Percentiles rank a stretch among this genome's conserved stretches.
Conservation (phyloP, 1,284 basidiomycete genomes). For the Cutaneotrichosporon cyanovorans region DNA sequence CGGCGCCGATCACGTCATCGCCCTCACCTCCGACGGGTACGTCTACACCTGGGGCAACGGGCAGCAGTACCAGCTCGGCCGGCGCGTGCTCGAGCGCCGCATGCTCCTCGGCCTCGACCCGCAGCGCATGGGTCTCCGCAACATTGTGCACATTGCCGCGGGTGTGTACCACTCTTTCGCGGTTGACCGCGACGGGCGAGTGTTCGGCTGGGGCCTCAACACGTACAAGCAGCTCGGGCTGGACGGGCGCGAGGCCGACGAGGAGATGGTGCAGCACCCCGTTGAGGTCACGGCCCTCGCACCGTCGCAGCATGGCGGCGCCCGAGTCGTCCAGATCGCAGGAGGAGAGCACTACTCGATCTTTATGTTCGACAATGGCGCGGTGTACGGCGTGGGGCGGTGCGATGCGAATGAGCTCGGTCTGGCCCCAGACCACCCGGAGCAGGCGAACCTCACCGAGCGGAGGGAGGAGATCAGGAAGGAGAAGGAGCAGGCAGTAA, state of each 20-base stretch:
- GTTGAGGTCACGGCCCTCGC: constrained; percentile 60
- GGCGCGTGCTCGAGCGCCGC: constrained; percentile 71
- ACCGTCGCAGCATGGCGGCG: constrained; percentile 60
- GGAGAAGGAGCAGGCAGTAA: constrained; percentile 36
- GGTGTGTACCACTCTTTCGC: constrained; percentile 85
- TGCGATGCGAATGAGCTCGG: constrained; percentile 73
- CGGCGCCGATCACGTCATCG: constrained; percentile 79
- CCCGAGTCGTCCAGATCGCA: constrained; percentile 54
- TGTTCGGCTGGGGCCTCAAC: constrained; percentile 90
- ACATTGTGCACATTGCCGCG: constrained; percentile 68
- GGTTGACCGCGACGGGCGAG: constrained; percentile 68
- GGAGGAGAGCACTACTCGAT: constrained; percentile 76
- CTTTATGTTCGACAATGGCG: constrained; percentile 74
- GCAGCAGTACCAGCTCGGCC: constrained; percentile 77
- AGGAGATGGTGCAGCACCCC: constrained; percentile 60
- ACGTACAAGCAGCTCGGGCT: constrained; percentile 61
- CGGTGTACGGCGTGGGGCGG: constrained; percentile 75
- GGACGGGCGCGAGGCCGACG: constrained; percentile 28
- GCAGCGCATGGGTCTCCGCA: constrained; percentile 66
- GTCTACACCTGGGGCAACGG: constrained; percentile 75
- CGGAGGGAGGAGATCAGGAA: constrained; percentile 36
- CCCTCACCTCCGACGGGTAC: constrained; percentile 72
- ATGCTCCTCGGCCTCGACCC: constrained; percentile 68
- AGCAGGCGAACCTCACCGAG: constrained; percentile 49
- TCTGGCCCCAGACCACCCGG: constrained; percentile 54